A percentile compares a stretch with the other conserved stretches of the same genome.
These are phyloP conservation scores for Capronia epimyces DNA, from an alignment of 2,329 filamentous ascomycete genomes.

Conservation along the genomic window DNA sequence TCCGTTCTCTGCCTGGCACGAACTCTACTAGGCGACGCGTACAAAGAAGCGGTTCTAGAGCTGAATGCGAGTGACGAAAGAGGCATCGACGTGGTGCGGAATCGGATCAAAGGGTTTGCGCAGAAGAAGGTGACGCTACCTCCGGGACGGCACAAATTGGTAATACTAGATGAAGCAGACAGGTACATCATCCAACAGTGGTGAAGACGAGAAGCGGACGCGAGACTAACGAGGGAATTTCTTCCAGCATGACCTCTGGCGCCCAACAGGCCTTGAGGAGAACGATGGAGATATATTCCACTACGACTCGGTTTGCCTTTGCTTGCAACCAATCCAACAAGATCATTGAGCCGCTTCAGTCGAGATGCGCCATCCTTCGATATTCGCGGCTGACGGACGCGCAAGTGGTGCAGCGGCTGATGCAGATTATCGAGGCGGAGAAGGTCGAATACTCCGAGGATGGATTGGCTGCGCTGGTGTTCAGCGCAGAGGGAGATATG, in stretches of 20 bases:
- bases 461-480: slow-evolving; percentile 89
- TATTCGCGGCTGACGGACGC: slow-evolving; percentile 88
- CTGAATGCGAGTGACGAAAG: slow-evolving; percentile 94
- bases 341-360: slow-evolving; percentile 98
- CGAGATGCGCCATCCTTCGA: slow-evolving; percentile 88
- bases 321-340: slow-evolving; percentile 99
- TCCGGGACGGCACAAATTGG: slow-evolving; percentile 83
- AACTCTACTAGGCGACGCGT: slow-evolving; percentile 83
- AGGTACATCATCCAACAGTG: slow-evolving; percentile 42
- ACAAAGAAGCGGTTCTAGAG: slow-evolving; percentile 96
- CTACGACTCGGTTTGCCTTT: slow-evolving; percentile 94
- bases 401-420: slow-evolving; percentile 81
- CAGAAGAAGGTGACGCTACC: slow-evolving; percentile 98
- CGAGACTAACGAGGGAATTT: slow-evolving; percentile 6
- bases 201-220: not conserved
- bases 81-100: slow-evolving; percentile 95
- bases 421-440: slow-evolving; percentile 91
- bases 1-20: slow-evolving; percentile 88
- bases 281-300: slow-evolving; percentile 98
- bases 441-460: slow-evolving; percentile 87
- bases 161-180: slow-evolving; percentile 97
- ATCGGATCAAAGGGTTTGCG: slow-evolving; percentile 95
- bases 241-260: slow-evolving; percentile 78
- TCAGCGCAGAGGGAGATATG: slow-evolving; percentile 97
- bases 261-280: slow-evolving; percentile 90